phyloP scores from a whole-genome alignment of 768 basidiomycete species.

The Auriscalpium orientale region DNA sequence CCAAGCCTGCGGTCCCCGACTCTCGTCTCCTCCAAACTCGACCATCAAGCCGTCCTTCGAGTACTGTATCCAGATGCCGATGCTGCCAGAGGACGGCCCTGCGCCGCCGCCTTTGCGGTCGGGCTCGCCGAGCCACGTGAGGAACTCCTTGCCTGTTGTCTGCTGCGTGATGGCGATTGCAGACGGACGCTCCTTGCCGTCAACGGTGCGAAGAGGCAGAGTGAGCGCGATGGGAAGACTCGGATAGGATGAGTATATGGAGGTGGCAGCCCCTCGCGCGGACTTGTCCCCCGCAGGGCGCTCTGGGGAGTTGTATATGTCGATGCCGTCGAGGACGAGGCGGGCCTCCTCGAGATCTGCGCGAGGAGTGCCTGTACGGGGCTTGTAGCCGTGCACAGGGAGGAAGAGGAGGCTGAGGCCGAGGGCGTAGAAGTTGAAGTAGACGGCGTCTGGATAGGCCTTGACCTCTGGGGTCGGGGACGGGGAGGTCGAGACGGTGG shows the following conservation, averaged over 20 bases:
- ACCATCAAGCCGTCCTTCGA: constrained; percentile 73
- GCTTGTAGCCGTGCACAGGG: constrained; percentile 59
- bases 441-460: constrained; percentile 75
- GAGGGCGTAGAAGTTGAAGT: constrained; percentile 74
- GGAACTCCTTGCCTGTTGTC: constrained; percentile 74
- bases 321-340: constrained; percentile 61
- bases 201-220: constrained; percentile 21
- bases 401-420: constrained; percentile 78
- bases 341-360: constrained; percentile 43
- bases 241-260: constrained; percentile 52
- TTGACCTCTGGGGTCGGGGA: constrained; percentile 55
- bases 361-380: constrained; percentile 34
- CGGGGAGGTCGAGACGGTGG: constrained; percentile 14
- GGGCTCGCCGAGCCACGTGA: constrained; percentile 73
- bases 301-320: constrained; percentile 66
- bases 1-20: constrained; percentile 79
- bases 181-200: constrained; percentile 27
- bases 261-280: constrained; percentile 30
- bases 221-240: constrained; percentile 42
- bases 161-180: constrained; percentile 36
- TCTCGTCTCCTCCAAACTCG: constrained; percentile 75
- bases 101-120: constrained; percentile 85
- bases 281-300: constrained; percentile 21
- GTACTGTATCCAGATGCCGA: constrained; percentile 96
- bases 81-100: constrained; percentile 76